These are phyloP conservation scores for Cairneyella variabilis DNA, from an alignment of 495 filamentous ascomycete genomes.

Conservation along the genomic window DNA sequence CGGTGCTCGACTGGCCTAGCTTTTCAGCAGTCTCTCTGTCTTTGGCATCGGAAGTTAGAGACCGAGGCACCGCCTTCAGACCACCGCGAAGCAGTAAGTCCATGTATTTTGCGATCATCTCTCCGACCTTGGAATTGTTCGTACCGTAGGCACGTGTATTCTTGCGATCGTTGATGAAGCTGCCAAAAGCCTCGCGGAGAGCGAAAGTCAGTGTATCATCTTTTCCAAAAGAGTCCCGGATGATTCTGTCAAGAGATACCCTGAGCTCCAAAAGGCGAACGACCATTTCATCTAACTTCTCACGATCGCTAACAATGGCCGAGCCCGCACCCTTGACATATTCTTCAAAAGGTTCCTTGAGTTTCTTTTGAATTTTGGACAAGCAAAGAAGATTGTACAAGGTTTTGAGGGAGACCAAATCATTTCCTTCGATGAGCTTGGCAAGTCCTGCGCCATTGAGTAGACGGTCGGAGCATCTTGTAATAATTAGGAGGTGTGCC, in stretches of 20 bases:
- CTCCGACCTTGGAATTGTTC: slow-evolving; percentile 87
- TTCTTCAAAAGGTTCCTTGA: slow-evolving; percentile 67
- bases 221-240: slow-evolving; percentile 65
- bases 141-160: slow-evolving; percentile 66
- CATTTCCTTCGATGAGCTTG: slow-evolving; percentile 61
- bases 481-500: slow-evolving; percentile 64
- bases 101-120: slow-evolving; percentile 98
- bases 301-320: slow-evolving; percentile 73
- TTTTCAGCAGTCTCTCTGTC: slow-evolving; percentile 49
- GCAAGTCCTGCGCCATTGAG: slow-evolving; percentile 59
- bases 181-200: slow-evolving; percentile 77
- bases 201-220: slow-evolving; percentile 71
- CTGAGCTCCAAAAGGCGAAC: slow-evolving; percentile 78
- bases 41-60: slow-evolving; percentile 46
- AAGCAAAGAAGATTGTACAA: slow-evolving; percentile 72
- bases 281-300: slow-evolving; percentile 82
- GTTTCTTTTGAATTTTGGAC: slow-evolving; percentile 55
- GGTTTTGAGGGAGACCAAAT: slow-evolving; percentile 62
- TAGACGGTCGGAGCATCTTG: slow-evolving; percentile 55
- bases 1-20: slow-evolving; percentile 50
- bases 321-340: slow-evolving; percentile 79
- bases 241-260: slow-evolving; percentile 69
- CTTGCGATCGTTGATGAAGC: slow-evolving; percentile 85
- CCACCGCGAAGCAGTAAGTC: slow-evolving; percentile 85
- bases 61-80: slow-evolving; percentile 66